Conservation (phyloP, 2,329 filamentous ascomycete species). For the Botrytis porri region DNA sequence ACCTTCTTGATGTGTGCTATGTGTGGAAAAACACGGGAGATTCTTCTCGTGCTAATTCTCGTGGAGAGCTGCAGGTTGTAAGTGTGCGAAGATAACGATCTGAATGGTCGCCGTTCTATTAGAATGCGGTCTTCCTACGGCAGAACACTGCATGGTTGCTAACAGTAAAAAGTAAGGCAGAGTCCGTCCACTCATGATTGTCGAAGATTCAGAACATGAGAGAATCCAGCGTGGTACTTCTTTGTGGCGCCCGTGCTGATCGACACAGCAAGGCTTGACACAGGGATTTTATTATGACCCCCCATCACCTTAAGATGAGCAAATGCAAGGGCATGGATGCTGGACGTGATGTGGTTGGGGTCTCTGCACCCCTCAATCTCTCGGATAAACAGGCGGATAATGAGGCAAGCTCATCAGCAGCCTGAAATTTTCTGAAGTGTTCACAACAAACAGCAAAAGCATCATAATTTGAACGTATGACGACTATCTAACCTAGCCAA, state of each 20-base stretch:
- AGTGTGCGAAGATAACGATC: constrained; percentile 19
- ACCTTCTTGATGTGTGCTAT: constrained; percentile 13
- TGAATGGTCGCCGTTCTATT: constrained; percentile 21
- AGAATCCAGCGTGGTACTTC: constrained; percentile 20
- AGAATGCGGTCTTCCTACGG: constrained; percentile 19
- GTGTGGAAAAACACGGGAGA: constrained; percentile 18
- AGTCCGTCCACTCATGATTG: constrained; percentile 12
- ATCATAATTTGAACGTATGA: constrained; percentile 14
- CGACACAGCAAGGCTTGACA: constrained; percentile 14
- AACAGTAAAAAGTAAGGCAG: constrained; percentile 7
- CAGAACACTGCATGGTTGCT: constrained; percentile 20
- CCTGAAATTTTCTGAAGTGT: constrained; percentile 12
- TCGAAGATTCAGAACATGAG: constrained; percentile 10
- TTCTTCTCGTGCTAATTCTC: constrained; percentile 21
- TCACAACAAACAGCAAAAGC: constrained; percentile 2
- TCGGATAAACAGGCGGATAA: constrained; percentile 22
- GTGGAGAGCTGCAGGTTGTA: constrained; percentile 21
- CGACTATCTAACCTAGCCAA: constrained; percentile 14
- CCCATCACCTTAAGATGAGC: constrained; percentile 22
- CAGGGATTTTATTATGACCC: constrained; percentile 18
- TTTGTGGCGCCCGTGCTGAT: constrained; percentile 22
- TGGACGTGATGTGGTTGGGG: constrained; percentile 19
- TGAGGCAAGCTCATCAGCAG: constrained; percentile 19
- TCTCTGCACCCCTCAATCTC: constrained; percentile 22
- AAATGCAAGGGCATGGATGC: constrained; percentile 21